Evolutionary conservation across 345 rosid species (phyloP).

Genomic region (Pistacia atlantica): DNA sequence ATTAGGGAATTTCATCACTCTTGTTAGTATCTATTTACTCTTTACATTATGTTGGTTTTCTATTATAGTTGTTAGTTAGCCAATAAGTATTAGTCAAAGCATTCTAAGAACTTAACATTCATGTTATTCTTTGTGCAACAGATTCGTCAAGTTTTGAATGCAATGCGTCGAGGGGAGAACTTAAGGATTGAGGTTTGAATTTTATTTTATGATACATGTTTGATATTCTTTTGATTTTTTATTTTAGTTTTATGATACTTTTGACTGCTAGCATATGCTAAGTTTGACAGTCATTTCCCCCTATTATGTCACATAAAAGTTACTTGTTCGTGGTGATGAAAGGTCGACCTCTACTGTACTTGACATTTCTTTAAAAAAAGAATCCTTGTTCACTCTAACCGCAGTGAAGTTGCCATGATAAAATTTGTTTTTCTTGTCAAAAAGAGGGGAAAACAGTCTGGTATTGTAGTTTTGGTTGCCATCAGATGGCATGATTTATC

Average conservation of each 20-base stretch:
- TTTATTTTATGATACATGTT: conserved; percentile 12
- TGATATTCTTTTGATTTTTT: neutral
- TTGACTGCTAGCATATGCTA: neutral
- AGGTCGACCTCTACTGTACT: neutral
- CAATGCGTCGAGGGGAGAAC: conserved; percentile 81
- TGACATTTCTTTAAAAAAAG: neutral
- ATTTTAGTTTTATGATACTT: neutral
- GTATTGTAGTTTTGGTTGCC: neutral
- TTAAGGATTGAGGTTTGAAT: conserved; percentile 69
- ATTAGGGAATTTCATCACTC: neutral
- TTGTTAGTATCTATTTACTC: neutral
- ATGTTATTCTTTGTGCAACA: conserved; percentile 42
- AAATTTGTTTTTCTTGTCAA: too few relatives aligned
- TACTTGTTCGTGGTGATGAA: neutral
- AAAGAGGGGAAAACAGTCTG: neutral
- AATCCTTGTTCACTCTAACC: neutral
- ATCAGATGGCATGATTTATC: neutral
- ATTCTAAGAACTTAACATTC: conserved; percentile 14
- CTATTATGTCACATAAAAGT: neutral
- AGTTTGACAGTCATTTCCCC: neutral
- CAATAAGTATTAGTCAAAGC: neutral
- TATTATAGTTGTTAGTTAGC: conserved; percentile 1
- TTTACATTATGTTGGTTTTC: neutral
- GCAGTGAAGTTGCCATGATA: neutral
- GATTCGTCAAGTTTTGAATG: conserved; percentile 83